Conservation (phyloP, 2,329 filamentous ascomycete species). For the Monosporascus sp. region DNA sequence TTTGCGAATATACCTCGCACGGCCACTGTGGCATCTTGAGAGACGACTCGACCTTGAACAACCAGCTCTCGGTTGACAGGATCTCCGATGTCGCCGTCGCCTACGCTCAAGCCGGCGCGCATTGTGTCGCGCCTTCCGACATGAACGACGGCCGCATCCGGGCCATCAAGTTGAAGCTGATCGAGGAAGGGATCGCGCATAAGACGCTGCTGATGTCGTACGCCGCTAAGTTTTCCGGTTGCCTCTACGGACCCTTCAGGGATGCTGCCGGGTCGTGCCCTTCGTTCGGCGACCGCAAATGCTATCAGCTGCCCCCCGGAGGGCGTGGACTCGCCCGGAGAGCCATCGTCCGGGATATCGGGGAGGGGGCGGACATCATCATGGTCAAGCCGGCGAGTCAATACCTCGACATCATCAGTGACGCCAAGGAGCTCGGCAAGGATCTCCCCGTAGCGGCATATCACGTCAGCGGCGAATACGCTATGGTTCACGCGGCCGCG, state of each 20-base stretch:
- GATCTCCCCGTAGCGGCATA: constrained; percentile 93
- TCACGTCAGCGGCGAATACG: constrained; percentile 94
- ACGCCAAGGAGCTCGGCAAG: constrained; percentile 88
- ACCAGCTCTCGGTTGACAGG: constrained; percentile 85
- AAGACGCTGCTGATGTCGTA: constrained; percentile 94
- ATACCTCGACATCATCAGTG: constrained; percentile 95
- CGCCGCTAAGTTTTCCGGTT: constrained; percentile 95
- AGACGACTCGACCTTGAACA: constrained; percentile 90
- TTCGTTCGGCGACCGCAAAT: constrained; percentile 89
- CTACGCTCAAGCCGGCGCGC: constrained; percentile 91
- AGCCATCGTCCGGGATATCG: constrained; percentile 84
- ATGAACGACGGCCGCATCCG: constrained; percentile 99
- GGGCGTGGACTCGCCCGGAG: constrained; percentile 86
- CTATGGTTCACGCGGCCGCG: constrained; percentile 94
- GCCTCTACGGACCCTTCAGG: constrained; percentile 93
- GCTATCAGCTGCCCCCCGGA: constrained; percentile 93
- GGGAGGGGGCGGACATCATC: constrained; percentile 93
- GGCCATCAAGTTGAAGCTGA: constrained; percentile 96
- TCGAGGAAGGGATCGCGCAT: constrained; percentile 90
- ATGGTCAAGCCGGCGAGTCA: constrained; percentile 98
- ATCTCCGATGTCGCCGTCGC: constrained; percentile 97
- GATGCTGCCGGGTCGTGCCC: constrained; percentile 90
- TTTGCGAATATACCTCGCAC: constrained; percentile 98
- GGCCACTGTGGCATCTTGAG: constrained; percentile 95
- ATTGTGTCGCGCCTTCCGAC: constrained; percentile 94